phyloP scores from a whole-genome alignment of 177 flowering plant genomes.

The Vitis hybrid region DNA sequence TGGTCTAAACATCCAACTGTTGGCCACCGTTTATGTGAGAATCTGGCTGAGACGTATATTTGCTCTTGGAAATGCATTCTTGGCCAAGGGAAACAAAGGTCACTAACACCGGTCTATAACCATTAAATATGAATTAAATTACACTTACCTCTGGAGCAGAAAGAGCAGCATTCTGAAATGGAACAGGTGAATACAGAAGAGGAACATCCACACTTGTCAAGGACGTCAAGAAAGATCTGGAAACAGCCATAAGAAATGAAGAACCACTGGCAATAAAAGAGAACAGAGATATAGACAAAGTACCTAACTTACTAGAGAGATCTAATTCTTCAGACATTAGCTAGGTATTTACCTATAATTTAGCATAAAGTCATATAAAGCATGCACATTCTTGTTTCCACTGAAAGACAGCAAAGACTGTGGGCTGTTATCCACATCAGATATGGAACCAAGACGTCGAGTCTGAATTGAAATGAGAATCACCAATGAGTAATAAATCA shows the following conservation, averaged over 20 bases:
- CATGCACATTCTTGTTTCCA: constrained; percentile 72
- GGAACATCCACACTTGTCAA: constrained; percentile 78
- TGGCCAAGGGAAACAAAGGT: not conserved
- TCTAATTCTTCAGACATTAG: not conserved
- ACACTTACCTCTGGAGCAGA: constrained; percentile 76
- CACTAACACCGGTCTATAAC: not conserved
- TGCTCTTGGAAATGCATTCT: too few relatives aligned
- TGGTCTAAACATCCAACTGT: constrained; percentile 22
- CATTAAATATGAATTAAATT: not conserved
- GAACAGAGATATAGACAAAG: not conserved
- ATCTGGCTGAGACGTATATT: too few relatives aligned
- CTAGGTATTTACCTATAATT: constrained; percentile 69
- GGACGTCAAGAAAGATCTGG: constrained; percentile 66
- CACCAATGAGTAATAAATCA: not conserved
- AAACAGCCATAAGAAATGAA: constrained; percentile 16
- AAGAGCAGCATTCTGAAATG: constrained; percentile 82
- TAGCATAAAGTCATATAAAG: constrained; percentile 76
- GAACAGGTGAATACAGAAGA: constrained; percentile 71
- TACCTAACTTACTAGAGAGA: not conserved
- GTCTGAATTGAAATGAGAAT: constrained; percentile 42
- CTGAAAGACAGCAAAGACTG: constrained; percentile 67
- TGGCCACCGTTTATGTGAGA: too few relatives aligned
- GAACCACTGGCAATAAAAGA: constrained; percentile 8
- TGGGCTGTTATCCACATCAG: constrained; percentile 72
- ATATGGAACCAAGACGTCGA: constrained; percentile 42